phyloP scores from a whole-genome alignment of 2,329 filamentous ascomycete species.

The Colletotrichum caudatum region DNA sequence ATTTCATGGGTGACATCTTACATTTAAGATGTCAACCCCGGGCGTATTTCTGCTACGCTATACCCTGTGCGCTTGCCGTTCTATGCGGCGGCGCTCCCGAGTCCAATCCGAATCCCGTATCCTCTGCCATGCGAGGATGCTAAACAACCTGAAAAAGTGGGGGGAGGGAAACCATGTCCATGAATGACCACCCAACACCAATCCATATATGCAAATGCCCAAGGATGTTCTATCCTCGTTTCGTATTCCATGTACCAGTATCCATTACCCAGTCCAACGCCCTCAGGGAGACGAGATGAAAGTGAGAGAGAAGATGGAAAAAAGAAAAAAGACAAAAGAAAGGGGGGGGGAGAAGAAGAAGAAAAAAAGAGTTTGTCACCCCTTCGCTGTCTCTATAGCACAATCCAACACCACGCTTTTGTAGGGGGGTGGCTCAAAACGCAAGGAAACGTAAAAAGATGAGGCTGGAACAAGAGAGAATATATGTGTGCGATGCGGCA shows the following conservation, averaged over 20 bases:
- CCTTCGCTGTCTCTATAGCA: slow-evolving; percentile 33
- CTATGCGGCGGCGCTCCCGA: slow-evolving; percentile 9
- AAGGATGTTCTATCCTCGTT: slow-evolving; percentile 38
- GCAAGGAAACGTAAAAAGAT: slow-evolving; percentile 38
- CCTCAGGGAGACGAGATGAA: slow-evolving; percentile 19
- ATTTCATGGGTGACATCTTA: slow-evolving; percentile 3
- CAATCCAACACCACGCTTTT: slow-evolving; percentile 43
- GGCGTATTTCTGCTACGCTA: slow-evolving; percentile 30
- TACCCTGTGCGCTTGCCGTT: slow-evolving; percentile 19
- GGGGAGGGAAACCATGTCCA: slow-evolving; percentile 16
- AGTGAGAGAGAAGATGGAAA: neutral
- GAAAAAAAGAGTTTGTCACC: slow-evolving; percentile 23
- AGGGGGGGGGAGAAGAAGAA: too few species aligned
- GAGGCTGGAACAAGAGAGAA: slow-evolving; percentile 26
- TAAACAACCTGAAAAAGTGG: slow-evolving; percentile 9
- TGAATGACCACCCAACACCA: slow-evolving; percentile 39
- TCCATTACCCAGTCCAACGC: slow-evolving; percentile 40
- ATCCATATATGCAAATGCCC: slow-evolving; percentile 41
- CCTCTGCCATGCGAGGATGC: slow-evolving; percentile 24
- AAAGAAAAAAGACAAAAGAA: neutral
- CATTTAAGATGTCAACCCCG: neutral
- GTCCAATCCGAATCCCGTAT: slow-evolving; percentile 15
- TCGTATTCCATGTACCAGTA: slow-evolving; percentile 38
- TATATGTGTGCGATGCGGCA: slow-evolving; percentile 9
- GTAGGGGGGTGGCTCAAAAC: slow-evolving; percentile 28